phyloP scores from a whole-genome alignment of 768 basidiomycete genomes.

The Trametes cinnabarina region DNA sequence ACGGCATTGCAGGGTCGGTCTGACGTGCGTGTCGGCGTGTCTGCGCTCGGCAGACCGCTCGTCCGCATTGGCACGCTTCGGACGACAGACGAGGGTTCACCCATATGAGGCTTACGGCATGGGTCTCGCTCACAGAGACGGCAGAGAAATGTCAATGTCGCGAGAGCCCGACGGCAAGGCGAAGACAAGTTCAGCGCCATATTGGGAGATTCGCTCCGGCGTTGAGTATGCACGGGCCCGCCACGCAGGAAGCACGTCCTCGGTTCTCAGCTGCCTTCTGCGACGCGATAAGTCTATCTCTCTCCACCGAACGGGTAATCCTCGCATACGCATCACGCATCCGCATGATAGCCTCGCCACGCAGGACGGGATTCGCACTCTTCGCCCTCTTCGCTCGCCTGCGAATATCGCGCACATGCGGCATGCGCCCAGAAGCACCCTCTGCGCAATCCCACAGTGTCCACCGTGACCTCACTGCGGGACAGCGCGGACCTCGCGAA shows the following conservation, averaged over 20 bases:
- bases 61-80: not conserved
- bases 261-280: not conserved
- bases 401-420: not conserved
- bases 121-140: not conserved
- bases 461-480: not conserved
- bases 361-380: not conserved
- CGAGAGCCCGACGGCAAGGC: not conserved
- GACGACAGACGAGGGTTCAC: not conserved
- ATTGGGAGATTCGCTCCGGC: slow-evolving; percentile 1
- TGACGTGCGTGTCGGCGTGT: not conserved
- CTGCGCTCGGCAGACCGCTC: not conserved
- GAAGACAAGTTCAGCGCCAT: not conserved
- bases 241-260: not conserved
- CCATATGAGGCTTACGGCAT: not conserved
- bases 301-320: not conserved
- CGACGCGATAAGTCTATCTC: slow-evolving; percentile 8
- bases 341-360: not conserved
- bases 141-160: not conserved
- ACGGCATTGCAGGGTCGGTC: not conserved
- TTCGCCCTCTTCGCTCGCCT: not conserved
- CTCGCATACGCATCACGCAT: not conserved
- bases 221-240: slow-evolving; percentile 13
- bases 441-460: not conserved
- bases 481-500: not conserved
- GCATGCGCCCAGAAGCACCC: not conserved